phyloP scores from a whole-genome alignment of 192 early-diverging fungal species.

The Radiomyces spectabilis region DNA sequence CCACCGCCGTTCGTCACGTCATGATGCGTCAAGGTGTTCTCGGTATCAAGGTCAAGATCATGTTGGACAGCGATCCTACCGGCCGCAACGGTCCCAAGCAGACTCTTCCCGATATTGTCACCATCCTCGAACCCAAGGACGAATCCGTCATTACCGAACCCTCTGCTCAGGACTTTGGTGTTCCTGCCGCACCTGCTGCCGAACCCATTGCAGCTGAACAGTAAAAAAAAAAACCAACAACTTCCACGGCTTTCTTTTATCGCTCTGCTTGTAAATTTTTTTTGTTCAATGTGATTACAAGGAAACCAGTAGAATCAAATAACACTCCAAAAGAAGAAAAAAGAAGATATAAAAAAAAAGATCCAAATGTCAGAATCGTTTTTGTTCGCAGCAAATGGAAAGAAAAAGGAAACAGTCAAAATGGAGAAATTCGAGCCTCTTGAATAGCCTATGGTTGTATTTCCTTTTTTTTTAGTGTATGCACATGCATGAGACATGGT shows the following conservation, averaged over 20 bases:
- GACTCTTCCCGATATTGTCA: conserved; percentile 92
- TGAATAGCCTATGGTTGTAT: too few species aligned
- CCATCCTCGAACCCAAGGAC: conserved; percentile 89
- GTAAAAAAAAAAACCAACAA: not conserved
- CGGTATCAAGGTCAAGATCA: conserved; percentile 99
- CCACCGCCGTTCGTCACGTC: conserved; percentile 95
- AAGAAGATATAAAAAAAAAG: too few species aligned
- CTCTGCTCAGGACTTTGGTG: conserved; percentile 51
- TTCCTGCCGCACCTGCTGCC: conserved; percentile 20
- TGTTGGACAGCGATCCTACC: conserved; percentile 90
- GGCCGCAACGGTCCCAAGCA: conserved; percentile 93
- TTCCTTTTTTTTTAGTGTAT: too few species aligned
- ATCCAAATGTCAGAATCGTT: too few species aligned
- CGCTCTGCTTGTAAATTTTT: too few species aligned
- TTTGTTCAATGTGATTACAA: not conserved
- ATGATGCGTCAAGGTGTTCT: conserved; percentile 97
- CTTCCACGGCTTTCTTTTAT: too few species aligned
- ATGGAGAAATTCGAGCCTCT: too few species aligned
- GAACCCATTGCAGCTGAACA: conserved; percentile 12
- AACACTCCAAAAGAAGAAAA: too few species aligned
- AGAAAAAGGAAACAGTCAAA: too few species aligned
- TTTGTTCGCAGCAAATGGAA: too few species aligned
- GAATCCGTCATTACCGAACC: conserved; percentile 66
- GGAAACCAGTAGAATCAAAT: too few species aligned
- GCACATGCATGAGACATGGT: too few species aligned